phyloP scores from a whole-genome alignment of 2,329 filamentous ascomycete genomes.

The Penicillium aurantiogriseum region DNA sequence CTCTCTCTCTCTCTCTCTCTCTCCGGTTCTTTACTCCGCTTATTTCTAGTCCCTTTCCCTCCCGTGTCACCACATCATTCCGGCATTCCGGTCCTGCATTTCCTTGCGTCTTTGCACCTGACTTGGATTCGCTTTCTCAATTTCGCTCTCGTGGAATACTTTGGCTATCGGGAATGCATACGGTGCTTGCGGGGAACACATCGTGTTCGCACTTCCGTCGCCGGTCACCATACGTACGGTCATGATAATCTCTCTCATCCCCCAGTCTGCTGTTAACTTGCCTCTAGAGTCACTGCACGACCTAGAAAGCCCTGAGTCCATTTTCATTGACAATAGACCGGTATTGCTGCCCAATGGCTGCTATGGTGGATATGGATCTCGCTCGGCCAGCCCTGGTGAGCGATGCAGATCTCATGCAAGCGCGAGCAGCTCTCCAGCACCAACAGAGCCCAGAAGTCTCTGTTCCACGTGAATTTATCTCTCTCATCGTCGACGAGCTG shows the following conservation, averaged over 20 bases:
- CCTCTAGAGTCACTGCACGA: background rate
- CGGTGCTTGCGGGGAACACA: background rate
- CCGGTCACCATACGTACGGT: background rate
- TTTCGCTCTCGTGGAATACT: background rate
- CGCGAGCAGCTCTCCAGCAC: conserved; percentile 25
- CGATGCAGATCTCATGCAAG: conserved; percentile 25
- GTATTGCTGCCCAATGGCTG: conserved; percentile 12
- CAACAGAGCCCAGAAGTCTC: conserved; percentile 23
- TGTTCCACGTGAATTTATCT: conserved; percentile 24
- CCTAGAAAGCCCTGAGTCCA: background rate
- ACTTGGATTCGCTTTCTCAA: background rate
- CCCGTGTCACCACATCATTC: background rate
- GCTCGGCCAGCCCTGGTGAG: conserved; percentile 17
- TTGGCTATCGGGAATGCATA: conserved; percentile 4
- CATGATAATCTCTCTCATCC: background rate
- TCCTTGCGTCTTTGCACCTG: background rate
- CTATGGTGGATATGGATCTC: conserved; percentile 19
- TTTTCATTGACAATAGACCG: background rate
- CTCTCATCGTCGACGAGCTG: conserved; percentile 25
- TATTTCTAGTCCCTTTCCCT: background rate
- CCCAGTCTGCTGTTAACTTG: background rate
- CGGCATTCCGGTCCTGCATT: conserved; percentile 5
- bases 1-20: background rate
- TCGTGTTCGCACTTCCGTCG: background rate
- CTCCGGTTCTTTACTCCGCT: background rate